A percentile compares a stretch with the other conserved stretches of the same genome.
Evolutionary conservation across 208 protist genomes (phyloP).

Genomic region (Trypanosoma theileri): DNA sequence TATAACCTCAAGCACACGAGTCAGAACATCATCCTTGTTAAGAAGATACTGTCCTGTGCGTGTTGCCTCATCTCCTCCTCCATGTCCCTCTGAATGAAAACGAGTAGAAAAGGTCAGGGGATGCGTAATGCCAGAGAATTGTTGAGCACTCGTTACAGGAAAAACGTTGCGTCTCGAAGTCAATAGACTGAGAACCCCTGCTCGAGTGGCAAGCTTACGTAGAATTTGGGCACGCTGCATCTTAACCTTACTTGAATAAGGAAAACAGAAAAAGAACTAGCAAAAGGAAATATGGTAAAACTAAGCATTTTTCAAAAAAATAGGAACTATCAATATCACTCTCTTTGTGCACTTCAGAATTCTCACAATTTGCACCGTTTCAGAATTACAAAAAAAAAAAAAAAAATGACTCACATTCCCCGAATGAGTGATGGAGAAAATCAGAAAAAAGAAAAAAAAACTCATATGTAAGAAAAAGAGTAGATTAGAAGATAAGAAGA

Average conservation of each 20-base stretch:
- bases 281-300: constrained; percentile 11
- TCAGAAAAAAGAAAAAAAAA: too few relatives aligned
- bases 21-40: constrained; percentile 93
- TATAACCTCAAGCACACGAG: constrained; percentile 93
- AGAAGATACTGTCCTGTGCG: constrained; percentile 89
- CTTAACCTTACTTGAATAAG: constrained; percentile 19
- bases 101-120: constrained; percentile 37
- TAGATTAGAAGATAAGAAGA: too few relatives aligned
- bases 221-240: constrained; percentile 30
- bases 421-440: too few relatives aligned
- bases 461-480: too few relatives aligned
- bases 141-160: constrained; percentile 3
- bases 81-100: constrained; percentile 48
- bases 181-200: constrained; percentile 14
- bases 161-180: constrained; percentile 8
- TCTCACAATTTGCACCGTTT: too few relatives aligned
- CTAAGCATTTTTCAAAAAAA: constrained; percentile 3
- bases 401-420: too few relatives aligned
- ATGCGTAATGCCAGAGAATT: constrained; percentile 2
- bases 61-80: constrained; percentile 56
- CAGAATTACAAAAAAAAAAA: too few relatives aligned
- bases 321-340: constrained; percentile 12
- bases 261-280: constrained; percentile 14
- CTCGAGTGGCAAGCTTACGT: constrained; percentile 15
- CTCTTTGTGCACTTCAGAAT: too few relatives aligned